Evolutionary conservation across 441 rosid species (phyloP), one percentile per base, ranked within the genome.

Genomic region (Adansonia madagascariensis): DNA sequence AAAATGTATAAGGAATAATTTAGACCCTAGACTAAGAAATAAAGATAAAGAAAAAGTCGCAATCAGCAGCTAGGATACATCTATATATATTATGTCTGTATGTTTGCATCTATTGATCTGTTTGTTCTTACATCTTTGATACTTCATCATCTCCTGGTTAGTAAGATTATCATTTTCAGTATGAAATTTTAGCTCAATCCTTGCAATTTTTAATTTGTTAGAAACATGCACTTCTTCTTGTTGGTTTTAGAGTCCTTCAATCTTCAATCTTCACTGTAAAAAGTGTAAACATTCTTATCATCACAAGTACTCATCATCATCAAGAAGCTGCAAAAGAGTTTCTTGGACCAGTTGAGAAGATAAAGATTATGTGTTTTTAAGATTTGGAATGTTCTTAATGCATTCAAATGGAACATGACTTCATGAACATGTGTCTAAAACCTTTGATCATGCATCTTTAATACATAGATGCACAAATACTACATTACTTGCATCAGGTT

Each of bases 81-180:
- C 17, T 20, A 17, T 55, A 20, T 20, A 57, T 8, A 9, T 15
- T 20, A 59, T 59, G 11, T 6, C 8, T 57, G 8, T 8, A 57
- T 43, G 7, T 43, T 4, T 61, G 8, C 2, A 49, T 24, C 56
- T 24, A 14, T 12, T 49, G 44, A 49, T 24, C 59, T 12, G 39
- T 35, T 57, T 53, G 63, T 71, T 8, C 6, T 12, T 22, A 12
- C 70, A 65, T 15, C 6, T n/a, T 20, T 44, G 52, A 66, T 66
- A 66, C 35, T 17, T 44, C 71, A 44, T 49, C 41, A 14, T 71
- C 27, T 52, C 49, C 63, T n/a, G n/a, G 15, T 71, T 35, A 27
- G 75, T 53, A 35, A 71, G 62, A 53, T 9, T 53, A 49, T 49
- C 43, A 67, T 69, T 65, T 15, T 20, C 49, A 43, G 52, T 43